A percentile compares a stretch with the other conserved stretches of the same genome.
Evolutionary conservation across 352 stramenopile genomes (phyloP).

Genomic region (Elongisporangium prolatum): DNA sequence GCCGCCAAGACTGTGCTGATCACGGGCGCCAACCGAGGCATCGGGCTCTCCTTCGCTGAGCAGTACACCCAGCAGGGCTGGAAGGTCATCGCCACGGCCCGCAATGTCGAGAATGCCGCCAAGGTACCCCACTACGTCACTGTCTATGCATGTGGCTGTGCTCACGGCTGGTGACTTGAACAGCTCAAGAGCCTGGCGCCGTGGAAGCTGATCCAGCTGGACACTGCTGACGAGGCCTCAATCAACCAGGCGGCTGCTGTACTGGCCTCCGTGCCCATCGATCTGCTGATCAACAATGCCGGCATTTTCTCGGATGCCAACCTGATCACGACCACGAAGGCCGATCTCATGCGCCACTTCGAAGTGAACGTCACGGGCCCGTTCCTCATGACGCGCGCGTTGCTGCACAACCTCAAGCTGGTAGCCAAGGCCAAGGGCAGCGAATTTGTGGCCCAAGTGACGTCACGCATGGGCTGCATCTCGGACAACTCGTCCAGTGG

Average conservation of each 20-base stretch:
- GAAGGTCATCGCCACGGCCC: conserved; percentile 46
- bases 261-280: conserved; percentile 23
- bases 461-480: conserved; percentile 29
- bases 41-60: conserved; percentile 41
- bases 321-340: conserved; percentile 24
- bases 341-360: conserved; percentile 34
- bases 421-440: conserved; percentile 17
- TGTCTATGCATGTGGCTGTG: too few species aligned
- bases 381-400: conserved; percentile 33
- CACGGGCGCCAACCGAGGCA: conserved; percentile 51
- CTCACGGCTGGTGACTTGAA: too few species aligned
- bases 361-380: conserved; percentile 47
- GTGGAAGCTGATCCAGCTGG: conserved; percentile 27
- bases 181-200: conserved; percentile 8
- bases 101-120: conserved; percentile 28
- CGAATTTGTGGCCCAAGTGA: conserved; percentile 30
- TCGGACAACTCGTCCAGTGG: conserved; percentile 42
- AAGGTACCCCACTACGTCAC: conserved; percentile 15
- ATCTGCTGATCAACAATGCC: conserved; percentile 58
- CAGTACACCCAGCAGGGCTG: conserved; percentile 39
- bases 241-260: conserved; percentile 20
- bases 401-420: conserved; percentile 24
- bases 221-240: conserved; percentile 27
- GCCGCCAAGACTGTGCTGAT: conserved; percentile 48
- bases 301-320: conserved; percentile 14